phyloP scores from a whole-genome alignment of 495 filamentous ascomycete genomes.

The Schizothecium vesticola region DNA sequence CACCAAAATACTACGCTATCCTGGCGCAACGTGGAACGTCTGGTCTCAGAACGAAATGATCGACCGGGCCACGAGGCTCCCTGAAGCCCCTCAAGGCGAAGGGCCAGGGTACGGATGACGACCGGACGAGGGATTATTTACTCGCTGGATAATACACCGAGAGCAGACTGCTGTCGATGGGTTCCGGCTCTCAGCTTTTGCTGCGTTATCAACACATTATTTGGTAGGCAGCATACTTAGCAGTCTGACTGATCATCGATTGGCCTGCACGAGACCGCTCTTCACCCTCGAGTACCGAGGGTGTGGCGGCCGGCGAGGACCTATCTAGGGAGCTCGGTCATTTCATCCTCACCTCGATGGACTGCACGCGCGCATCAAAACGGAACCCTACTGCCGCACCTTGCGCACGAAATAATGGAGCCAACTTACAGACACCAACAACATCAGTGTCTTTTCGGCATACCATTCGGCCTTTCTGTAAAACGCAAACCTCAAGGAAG shows the following conservation, averaged over 20 bases:
- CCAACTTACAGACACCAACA: not conserved
- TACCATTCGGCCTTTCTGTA: not conserved
- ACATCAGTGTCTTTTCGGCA: conserved; percentile 5
- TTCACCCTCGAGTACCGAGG: not conserved
- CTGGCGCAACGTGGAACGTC: conserved; percentile 11
- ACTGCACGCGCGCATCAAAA: conserved; percentile 4
- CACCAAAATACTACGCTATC: conserved; percentile 1
- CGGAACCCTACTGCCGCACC: conserved; percentile 18
- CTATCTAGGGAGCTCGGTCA: not conserved
- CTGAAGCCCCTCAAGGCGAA: conserved; percentile 5
- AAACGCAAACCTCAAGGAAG: not conserved
- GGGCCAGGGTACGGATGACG: not conserved
- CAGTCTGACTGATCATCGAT: not conserved
- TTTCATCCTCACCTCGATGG: conserved; percentile 5
- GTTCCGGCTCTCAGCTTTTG: not conserved
- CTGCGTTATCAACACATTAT: not conserved
- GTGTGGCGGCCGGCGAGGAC: not conserved
- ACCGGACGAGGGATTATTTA: not conserved
- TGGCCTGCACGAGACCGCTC: not conserved
- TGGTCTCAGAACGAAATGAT: conserved; percentile 14
- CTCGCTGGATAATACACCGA: not conserved
- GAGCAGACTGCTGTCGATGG: no score
- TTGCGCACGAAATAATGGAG: conserved; percentile 19
- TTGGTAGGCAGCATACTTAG: not conserved
- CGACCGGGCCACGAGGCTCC: conserved; percentile 14